Conservation (phyloP, 192 early-diverging fungal genomes). For the Umbelopsis sp. region DNA sequence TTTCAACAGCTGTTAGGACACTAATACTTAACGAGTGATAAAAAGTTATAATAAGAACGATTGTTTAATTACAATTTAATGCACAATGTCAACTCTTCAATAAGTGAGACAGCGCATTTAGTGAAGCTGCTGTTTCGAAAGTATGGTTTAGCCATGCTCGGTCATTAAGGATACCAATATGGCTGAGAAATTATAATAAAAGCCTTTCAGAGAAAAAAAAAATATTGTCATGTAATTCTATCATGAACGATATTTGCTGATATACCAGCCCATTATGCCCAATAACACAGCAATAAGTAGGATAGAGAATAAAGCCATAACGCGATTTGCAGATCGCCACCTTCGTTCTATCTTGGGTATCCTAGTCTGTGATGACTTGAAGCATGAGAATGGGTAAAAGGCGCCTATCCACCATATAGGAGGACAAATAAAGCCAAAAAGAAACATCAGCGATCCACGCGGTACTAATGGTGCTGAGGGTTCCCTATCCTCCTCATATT, state of each 20-base stretch:
- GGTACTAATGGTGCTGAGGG: background rate
- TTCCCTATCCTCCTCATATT: background rate
- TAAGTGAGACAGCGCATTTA: too few species aligned
- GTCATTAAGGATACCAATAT: too few species aligned
- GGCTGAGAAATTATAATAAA: too few species aligned
- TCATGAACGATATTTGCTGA: background rate
- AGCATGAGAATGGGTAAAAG: background rate
- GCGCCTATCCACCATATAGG: constrained; percentile 12
- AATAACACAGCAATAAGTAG: constrained; percentile 2
- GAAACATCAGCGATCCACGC: background rate
- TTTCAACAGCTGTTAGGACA: too few species aligned
- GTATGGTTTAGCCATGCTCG: too few species aligned
- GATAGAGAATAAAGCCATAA: constrained; percentile 5
- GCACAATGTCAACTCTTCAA: too few species aligned
- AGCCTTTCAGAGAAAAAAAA: too few species aligned
- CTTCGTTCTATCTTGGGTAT: constrained; percentile 15
- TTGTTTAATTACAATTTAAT: too few species aligned
- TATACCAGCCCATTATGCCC: constrained; percentile 18
- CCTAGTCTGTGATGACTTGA: background rate
- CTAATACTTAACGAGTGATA: too few species aligned
- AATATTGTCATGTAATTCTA: background rate
- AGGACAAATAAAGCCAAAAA: constrained; percentile 1
- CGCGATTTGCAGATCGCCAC: constrained; percentile 15
- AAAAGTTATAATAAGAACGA: too few species aligned
- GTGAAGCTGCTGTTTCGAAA: too few species aligned